These are phyloP conservation scores for Pythium pyrilobum DNA, from an alignment of 352 stramenopile species.

Conservation along the genomic window DNA sequence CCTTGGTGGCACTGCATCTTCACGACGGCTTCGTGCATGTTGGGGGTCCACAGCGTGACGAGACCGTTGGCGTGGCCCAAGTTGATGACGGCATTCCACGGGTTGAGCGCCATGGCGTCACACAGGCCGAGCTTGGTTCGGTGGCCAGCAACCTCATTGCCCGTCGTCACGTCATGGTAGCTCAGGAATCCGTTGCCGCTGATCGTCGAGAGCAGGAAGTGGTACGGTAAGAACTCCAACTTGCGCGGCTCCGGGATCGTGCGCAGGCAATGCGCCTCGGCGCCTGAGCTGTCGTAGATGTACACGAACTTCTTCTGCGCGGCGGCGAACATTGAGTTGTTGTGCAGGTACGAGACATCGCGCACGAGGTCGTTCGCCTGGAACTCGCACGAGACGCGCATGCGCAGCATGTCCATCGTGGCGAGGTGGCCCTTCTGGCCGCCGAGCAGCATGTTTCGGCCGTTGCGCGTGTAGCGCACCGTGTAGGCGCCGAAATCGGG, in stretches of 20 bases:
- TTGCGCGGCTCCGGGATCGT: slow-evolving; percentile 88
- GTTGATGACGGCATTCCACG: slow-evolving; percentile 95
- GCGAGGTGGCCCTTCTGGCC: slow-evolving; percentile 94
- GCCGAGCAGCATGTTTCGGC: slow-evolving; percentile 91
- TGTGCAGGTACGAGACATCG: slow-evolving; percentile 97
- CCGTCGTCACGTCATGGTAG: slow-evolving; percentile 97
- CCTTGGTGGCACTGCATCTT: slow-evolving; percentile 98
- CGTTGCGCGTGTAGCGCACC: slow-evolving; percentile 94
- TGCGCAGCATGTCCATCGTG: slow-evolving; percentile 92
- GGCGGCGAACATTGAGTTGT: slow-evolving; percentile 95
- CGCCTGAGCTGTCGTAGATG: slow-evolving; percentile 97
- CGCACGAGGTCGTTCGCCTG: slow-evolving; percentile 92
- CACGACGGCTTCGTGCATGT: slow-evolving; percentile 91
- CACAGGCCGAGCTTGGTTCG: slow-evolving; percentile 92
- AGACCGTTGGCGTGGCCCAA: slow-evolving; percentile 96
- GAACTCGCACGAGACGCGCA: slow-evolving; percentile 91
- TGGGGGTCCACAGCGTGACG: slow-evolving; percentile 98
- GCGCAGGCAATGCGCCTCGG: slow-evolving; percentile 96
- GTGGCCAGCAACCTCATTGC: slow-evolving; percentile 89
- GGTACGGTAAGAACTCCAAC: slow-evolving; percentile 98
- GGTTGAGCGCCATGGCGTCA: slow-evolving; percentile 93
- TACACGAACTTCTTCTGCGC: slow-evolving; percentile 97
- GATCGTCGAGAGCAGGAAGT: slow-evolving; percentile 97
- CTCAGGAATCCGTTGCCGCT: slow-evolving; percentile 88
- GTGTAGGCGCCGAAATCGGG: slow-evolving; percentile 91